These are phyloP conservation scores for Penicillium desertorum DNA, from an alignment of 495 filamentous ascomycete genomes.

Conservation along the genomic window DNA sequence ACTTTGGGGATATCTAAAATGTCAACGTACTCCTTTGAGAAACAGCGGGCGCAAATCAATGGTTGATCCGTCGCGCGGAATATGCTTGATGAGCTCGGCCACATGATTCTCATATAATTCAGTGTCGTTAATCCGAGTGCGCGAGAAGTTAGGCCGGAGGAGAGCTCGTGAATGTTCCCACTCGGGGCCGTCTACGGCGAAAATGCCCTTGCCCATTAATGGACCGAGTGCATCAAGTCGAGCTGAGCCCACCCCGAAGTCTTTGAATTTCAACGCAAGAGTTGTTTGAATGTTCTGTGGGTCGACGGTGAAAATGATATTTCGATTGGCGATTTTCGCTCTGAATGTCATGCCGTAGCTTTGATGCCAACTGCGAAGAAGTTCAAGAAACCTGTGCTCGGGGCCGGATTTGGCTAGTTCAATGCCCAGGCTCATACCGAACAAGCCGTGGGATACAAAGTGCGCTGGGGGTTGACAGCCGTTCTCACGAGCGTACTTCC, in stretches of 20 bases:
- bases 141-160: constrained; percentile 62
- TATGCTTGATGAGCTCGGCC: constrained; percentile 42
- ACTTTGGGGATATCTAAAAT: not conserved
- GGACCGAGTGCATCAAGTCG: constrained; percentile 51
- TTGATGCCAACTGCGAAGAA: constrained; percentile 13
- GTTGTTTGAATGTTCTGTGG: constrained; percentile 64
- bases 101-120: constrained; percentile 62
- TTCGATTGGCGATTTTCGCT: constrained; percentile 20
- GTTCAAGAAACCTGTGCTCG: constrained; percentile 10
- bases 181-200: constrained; percentile 61
- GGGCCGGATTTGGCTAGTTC: constrained; percentile 7
- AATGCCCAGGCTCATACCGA: constrained; percentile 8
- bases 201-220: constrained; percentile 68
- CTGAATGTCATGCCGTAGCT: constrained; percentile 17
- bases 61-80: constrained; percentile 49
- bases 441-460: constrained; percentile 6
- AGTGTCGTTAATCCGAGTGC: constrained; percentile 60
- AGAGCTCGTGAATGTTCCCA: constrained; percentile 67
- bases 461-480: constrained; percentile 8
- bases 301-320: constrained; percentile 53
- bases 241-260: constrained; percentile 56
- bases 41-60: constrained; percentile 67
- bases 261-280: constrained; percentile 57
- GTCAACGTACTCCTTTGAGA: constrained; percentile 34
- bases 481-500: constrained; percentile 14